Base-by-base conservation (phyloP, 2,329 filamentous ascomycete genomes). In the Mycosphaerella sp. region DNA sequence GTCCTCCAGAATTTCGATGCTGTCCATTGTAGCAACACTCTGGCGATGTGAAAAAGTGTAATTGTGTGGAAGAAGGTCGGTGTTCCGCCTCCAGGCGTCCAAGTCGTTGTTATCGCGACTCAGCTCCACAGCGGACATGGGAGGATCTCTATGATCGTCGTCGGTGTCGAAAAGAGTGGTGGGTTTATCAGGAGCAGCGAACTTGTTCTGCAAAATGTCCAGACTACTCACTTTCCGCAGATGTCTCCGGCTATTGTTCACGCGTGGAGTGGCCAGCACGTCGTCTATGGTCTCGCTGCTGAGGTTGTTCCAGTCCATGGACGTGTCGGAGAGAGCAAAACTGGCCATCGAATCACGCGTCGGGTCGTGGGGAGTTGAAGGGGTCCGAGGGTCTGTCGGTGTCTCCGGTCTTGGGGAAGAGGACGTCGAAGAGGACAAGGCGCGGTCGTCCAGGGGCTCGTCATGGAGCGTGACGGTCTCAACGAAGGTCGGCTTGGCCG, bases 201-300 rank as follows among this genome's bases (percentile, higher is more conserved):
- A 65, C 16, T 55, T 59, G 50, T 65, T 65, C 48, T 64, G 59
- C 42, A 67, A 42, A 18, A 66, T 66, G 49, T 67, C 65, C 17
- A 67, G 51, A 45, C 62, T 65, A 52, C 60, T 65, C 5, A 63
- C 60, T 41, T 64, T 65, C 4, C 65, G 55, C 28, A 60, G 49
- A 49, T 67, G 64, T 30, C 58, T 42, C 28, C 57, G 45, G 18
- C 49, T 59, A 43, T 58, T 55, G 18, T 50, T 57, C 17, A 62
- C 63, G 10, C 61, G 53, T 32, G 65, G 65, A 13, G 65, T 66
- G 13, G 63, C 60, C 42, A 66, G 55, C 14, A 61, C 62, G 41
- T 66, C 63, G 35, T 63, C 59, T 12, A 64, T 59, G 39, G 62
- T 56, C 37, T 66, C 59, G 10, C 62, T 44, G 16, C 61, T 60